Base-by-base conservation (phyloP, 1,284 basidiomycete species). In the Pseudozyma pruni region DNA sequence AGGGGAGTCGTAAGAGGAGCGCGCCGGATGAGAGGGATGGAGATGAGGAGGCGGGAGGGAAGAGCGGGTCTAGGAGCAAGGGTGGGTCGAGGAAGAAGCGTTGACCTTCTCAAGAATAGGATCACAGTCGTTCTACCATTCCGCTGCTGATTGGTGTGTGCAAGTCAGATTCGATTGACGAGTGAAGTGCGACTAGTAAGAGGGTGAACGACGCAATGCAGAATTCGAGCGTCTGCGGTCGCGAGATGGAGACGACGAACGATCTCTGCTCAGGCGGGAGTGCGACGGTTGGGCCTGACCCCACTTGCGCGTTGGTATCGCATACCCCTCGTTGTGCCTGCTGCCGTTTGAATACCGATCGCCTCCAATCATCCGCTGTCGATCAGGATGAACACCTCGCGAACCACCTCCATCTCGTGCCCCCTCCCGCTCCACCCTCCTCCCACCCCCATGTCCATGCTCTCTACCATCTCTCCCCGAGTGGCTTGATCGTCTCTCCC, bases 11-110 rank as follows among this genome's bases (percentile, higher is more conserved):
- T n/a, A 73, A 70, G 29, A 19, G 67, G 3, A 29, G 45, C 1
- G 71, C 71, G 0, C 71, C 64, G 4, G 71, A 73, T n/a, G 53
- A 67, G 20, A 42, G 43, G 17, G 70, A 66, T 19, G 64, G 33
- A 8, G 61, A 68, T 8, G 47, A 50, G 20, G 55, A 25, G 31
- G 53, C 23, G 8, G 35, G 38, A 6, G 22, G 19, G 0, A 47
- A 50, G 41, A 59, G 38, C 20, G 45, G 50, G 2, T 46, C 39
- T 8, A 43, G 45, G 16, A 37, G 34, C 9, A 27, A 47, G 14
- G 44, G 44, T 34, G 56, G 34, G 14, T 33, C 48, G 17, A 37
- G 59, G 37, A 58, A 58, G 48, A 64, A 64, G 34, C 61, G 61
- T 20, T 64, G 35, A 46, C 7, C 8, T 41, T 39, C 11, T 13